Base-by-base conservation (phyloP, 1,139 yeast genomes). In the Arxiozyma telluris region DNA sequence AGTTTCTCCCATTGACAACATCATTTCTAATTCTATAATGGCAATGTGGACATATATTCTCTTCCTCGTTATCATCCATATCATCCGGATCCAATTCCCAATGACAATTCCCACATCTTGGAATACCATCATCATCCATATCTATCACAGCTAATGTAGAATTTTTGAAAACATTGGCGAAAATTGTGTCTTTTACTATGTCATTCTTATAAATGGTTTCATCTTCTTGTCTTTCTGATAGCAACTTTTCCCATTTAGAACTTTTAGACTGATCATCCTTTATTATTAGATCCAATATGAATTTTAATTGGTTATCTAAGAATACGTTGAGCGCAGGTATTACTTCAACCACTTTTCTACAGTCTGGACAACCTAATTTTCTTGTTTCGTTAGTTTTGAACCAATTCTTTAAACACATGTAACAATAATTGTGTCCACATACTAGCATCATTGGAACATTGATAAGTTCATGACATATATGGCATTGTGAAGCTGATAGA, bases 21-120 rank as follows among this genome's bases (percentile, higher is more conserved):
- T 44, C 45, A 50, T 60, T 61, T 52, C 61, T 56, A 20, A 61
- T 61, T 34, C 61, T 58, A n/a, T 54, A 47, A 39, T 56, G 58
- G 54, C 63, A 61, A 51, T 61, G 64, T 3, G 63, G 64, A 45
- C 64, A 60, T 15, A 56, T 57, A 41, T 61, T 61, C 3, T 57
- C 61, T 39, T 56, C 60, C 34, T 45, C 39, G 20, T 49, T 46
- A 23, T 57, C 59, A 21, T 57, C 63, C 47, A 58, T 58, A 52
- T 57, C 61, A 42, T 62, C 65, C 4, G 58, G 58, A 46, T 66
- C 69, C 15, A 86, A 82, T 65, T 88, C 96, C 95, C 95, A 87
- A 62, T 83, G 88, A 66, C 96, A 88, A 54, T 79, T 76, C 2
- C 88, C 81, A 65, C 96, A 88, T 54, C 96, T 71, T 0, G 86